Base-by-base conservation (phyloP, 2,329 filamentous ascomycete species). In the Chaetomiaceae sp. region DNA sequence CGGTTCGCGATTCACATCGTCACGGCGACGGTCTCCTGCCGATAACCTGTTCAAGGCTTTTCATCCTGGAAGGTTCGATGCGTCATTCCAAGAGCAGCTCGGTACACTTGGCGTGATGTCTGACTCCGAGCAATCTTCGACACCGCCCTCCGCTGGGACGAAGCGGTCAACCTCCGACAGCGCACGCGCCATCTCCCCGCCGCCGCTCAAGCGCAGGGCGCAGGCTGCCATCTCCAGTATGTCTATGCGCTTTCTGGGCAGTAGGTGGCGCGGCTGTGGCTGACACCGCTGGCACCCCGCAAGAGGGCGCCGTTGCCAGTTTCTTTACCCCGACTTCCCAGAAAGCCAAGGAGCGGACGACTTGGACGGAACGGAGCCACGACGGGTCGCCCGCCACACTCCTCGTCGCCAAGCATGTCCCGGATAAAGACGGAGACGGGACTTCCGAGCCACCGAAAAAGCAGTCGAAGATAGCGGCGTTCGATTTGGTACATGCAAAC, bases 321-420 rank as follows among this genome's bases (percentile, higher is more conserved):
- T 97, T 97, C 71, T 97, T 97, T 67, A 95, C 83, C 0, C 90
- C 90, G 0, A 63, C 76, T 0, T 96, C 89, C 0, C 80, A 95
- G 63, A 96, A 94, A 63, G 81, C 84, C 26, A 86, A 87, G 12
- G 83, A 90, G 40, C 79, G 78, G 47, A 80, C 86, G 41, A 70
- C 67, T 9, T 97, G 93, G 88, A 64, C 73, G 72, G 67, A 84
- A 77, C 63, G 83, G 71, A 62, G 84, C 2, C 68, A 69, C 38
- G 68, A 74, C 7, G 68, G 73, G 44, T 63, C 65, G 1, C 70
- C 70, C 1, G 67, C 71, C 3, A 80, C 84, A 4, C 71, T 96
- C 18, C 74, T 97, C 6, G 76, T 93, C 19, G 89, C 82, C n/a
- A 81, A 77, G 50, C 90, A 88, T 60, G 65, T 73, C 39, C 74